These are phyloP conservation scores for Penicillium sp. DNA, from an alignment of 2,329 filamentous ascomycete species.

Conservation along the genomic window DNA sequence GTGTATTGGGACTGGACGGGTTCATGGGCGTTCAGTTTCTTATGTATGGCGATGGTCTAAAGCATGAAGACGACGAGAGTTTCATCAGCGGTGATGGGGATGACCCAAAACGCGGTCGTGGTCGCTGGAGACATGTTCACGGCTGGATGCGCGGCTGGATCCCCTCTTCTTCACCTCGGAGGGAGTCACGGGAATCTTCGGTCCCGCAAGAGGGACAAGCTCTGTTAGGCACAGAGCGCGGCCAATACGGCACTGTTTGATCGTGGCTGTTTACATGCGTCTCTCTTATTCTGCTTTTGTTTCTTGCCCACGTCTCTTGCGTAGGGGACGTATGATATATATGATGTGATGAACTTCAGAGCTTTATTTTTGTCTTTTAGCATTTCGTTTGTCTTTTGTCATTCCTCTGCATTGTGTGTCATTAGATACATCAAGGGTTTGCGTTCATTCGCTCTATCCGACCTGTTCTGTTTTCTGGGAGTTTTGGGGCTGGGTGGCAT, in stretches of 20 bases:
- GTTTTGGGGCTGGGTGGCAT: background rate
- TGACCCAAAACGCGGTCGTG: conserved; percentile 42
- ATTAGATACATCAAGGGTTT: background rate
- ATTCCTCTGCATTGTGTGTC: background rate
- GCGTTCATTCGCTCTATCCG: background rate
- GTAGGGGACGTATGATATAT: background rate
- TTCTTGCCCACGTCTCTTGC: background rate
- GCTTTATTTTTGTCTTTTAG: background rate
- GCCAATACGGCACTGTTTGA: conserved; percentile 38
- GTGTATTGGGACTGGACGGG: conserved; percentile 61
- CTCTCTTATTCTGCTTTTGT: background rate
- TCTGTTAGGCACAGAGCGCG: conserved; percentile 28
- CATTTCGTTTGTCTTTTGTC: background rate
- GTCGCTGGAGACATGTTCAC: conserved; percentile 56
- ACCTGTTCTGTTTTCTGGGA: background rate
- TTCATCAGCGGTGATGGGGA: conserved; percentile 32
- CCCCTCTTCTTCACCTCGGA: conserved; percentile 47
- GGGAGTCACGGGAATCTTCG: conserved; percentile 15
- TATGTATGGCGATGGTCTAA: conserved; percentile 53
- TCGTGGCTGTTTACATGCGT: background rate
- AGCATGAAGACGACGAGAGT: conserved; percentile 14
- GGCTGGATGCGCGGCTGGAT: conserved; percentile 68
- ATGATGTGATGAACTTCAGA: conserved; percentile 10
- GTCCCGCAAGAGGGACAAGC: conserved; percentile 29
- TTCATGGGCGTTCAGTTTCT: conserved; percentile 63